Conservation (phyloP, 768 basidiomycete species). For the Hygrocybe punicea region DNA sequence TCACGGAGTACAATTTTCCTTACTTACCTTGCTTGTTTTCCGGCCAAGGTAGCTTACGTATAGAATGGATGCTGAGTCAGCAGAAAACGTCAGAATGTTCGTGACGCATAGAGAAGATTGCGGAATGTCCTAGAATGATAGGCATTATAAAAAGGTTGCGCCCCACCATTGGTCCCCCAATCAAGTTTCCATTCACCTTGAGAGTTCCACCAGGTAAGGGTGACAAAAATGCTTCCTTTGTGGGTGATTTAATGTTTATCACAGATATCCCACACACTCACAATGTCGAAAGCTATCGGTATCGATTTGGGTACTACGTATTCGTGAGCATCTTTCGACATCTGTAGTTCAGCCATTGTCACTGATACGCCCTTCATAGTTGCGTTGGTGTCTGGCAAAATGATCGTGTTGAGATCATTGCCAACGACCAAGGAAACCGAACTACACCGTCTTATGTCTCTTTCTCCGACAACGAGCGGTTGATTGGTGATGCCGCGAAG, state of each 20-base stretch:
- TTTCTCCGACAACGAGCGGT: constrained; percentile 92
- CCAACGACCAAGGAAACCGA: constrained; percentile 98
- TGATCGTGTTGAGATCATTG: constrained; percentile 99
- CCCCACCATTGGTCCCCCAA: not conserved
- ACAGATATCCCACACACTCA: not conserved
- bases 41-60: not conserved
- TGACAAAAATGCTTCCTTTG: too few species aligned
- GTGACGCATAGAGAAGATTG: not conserved
- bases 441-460: constrained; percentile 99
- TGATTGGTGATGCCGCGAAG: constrained; percentile 98
- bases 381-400: constrained; percentile 99
- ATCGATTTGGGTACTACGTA: constrained; percentile 98
- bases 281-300: constrained; percentile 77
- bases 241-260: too few species aligned
- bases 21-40: not conserved
- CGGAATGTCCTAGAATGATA: constrained; percentile 2
- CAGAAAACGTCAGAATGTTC: not conserved
- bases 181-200: constrained; percentile 1
- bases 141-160: not conserved
- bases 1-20: constrained; percentile 1
- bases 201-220: not conserved
- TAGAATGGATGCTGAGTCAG: constrained; percentile 3
- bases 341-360: constrained; percentile 8
- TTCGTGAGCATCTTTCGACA: constrained; percentile 54
- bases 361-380: constrained; percentile 43